phyloP scores from a whole-genome alignment of 1,139 yeast species.

The Kurtzmaniella quercitrusa region DNA sequence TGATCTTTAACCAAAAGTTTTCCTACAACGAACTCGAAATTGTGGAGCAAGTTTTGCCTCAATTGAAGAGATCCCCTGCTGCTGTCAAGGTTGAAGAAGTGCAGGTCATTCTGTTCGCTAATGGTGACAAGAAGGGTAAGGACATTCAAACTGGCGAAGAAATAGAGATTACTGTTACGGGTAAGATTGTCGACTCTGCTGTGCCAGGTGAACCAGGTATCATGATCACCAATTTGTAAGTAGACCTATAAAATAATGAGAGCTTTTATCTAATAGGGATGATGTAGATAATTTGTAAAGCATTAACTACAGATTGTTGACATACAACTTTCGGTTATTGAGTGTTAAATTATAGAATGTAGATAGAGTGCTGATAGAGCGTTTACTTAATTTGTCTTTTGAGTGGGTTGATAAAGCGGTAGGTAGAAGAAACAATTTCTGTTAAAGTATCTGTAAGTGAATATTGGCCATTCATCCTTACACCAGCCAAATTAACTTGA shows the following conservation, averaged over 20 bases:
- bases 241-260: background rate
- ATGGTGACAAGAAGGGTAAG: slow-evolving; percentile 58
- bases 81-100: slow-evolving; percentile 54
- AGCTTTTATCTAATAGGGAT: background rate
- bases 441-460: too few relatives aligned
- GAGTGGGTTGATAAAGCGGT: too few relatives aligned
- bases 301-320: too few relatives aligned
- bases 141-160: slow-evolving; percentile 68
- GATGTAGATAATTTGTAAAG: too few relatives aligned
- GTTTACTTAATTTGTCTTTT: too few relatives aligned
- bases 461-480: too few relatives aligned
- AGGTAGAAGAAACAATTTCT: too few relatives aligned
- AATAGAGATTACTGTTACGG: slow-evolving; percentile 55
- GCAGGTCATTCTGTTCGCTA: slow-evolving; percentile 52
- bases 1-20: slow-evolving; percentile 84
- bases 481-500: too few relatives aligned
- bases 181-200: slow-evolving; percentile 76
- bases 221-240: slow-evolving; percentile 54
- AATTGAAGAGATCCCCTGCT: slow-evolving; percentile 64
- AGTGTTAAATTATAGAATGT: too few relatives aligned
- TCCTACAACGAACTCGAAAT: slow-evolving; percentile 73
- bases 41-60: slow-evolving; percentile 51
- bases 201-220: slow-evolving; percentile 95
- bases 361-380: too few relatives aligned
- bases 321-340: too few relatives aligned